Evolutionary conservation across 371 early-diverging fungal genomes (phyloP), one percentile per base, ranked within the genome.

Genomic region (Mortierella sp.): DNA sequence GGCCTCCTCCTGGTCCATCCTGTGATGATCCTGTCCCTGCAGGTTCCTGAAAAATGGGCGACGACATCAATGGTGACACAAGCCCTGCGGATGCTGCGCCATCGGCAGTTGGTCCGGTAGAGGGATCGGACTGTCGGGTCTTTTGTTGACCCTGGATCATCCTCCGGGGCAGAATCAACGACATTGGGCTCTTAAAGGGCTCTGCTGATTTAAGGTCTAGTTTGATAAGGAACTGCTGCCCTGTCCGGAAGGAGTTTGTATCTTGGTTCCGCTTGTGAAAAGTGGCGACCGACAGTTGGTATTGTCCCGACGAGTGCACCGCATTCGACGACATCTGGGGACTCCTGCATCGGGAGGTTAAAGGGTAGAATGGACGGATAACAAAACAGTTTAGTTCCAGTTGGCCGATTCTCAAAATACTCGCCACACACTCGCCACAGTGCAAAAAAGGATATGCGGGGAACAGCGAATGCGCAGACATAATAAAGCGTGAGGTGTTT

Each of bases 171-270:
- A 82, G 63, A 26, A 77, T 74, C 37, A 82, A 69, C 9, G 78
- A 77, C 82, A 82, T 82, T 26, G 75, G 78, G 37, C n/a, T 67
- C 39, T 73, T 70, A 43, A 82, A 70, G 11, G 77, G 71, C 16
- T 82, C 82, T 24, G 70, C 39, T 7, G 81, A 39, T 52, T 64
- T 77, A 19, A 82, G 71, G 61, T 82, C 82, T 31, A 82, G 64
- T 39, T 69, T 82, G 66, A 82, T 74, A 19, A 82, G 69, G 73
- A 82, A 82, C 40, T 82, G 82, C 48, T 82, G 82, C 7, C 82
- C 82, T 29, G 82, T 82, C 70, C 82, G 48, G 70, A 82, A 82
- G n/a, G 82, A 82, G 64, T 77, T 82, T 44, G 82, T 82, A 66
- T 82, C 82, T 47, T 82, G 82, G 48, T 82, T 77, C 26, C 81